Evolutionary conservation across 2,329 filamentous ascomycete genomes (phyloP), one percentile per base, ranked within the genome.

Genomic region (Phyllosticta ampelicida): DNA sequence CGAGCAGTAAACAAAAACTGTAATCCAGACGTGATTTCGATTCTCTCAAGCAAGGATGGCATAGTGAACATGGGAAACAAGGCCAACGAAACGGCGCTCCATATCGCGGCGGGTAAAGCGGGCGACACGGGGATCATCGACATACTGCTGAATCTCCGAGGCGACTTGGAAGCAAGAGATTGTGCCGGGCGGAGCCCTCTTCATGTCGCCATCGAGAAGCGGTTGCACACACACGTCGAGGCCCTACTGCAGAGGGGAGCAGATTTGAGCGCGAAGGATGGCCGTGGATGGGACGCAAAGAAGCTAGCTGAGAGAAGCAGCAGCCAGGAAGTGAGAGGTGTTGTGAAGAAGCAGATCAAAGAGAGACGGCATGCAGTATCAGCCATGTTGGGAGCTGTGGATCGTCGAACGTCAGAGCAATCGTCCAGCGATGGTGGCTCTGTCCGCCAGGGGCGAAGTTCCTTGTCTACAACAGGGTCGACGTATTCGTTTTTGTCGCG

Each of bases 161-260:
- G 51, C 9, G 50, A 58, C 19, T 19, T 28, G 13, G 56, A 58
- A 29, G 56, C 56, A 23, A 54, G 18, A 28, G 56, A 58, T 20
- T 48, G 53, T 44, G 51, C 56, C 23, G 56, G 52, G 1, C 44
- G 51, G 1, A 58, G 51, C n/a, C 56, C 56, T 6, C 26, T 58
- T 1, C 56, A 58, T 19, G 56, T 58, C 4, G 56, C 56, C 13
- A 58, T 58, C 10, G 51, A 58, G 20, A 58, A 54, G 26, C 36
- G 56, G 20, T 28, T 50, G 9, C 48, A 58, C 6, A 44, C n/a
- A 11, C 54, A 54, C 6, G 56, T 58, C 28, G 30, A 28, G 11
- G 19, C 10, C 2, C 52, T 58, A 1, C 23, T 58, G 20, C 51
- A 54, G n/a, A 51, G 52, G n/a, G 56, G 56, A 51, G 56, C 56